Evolutionary conservation across 768 basidiomycete genomes (phyloP).

Genomic region (Lactarius akahatsu): DNA sequence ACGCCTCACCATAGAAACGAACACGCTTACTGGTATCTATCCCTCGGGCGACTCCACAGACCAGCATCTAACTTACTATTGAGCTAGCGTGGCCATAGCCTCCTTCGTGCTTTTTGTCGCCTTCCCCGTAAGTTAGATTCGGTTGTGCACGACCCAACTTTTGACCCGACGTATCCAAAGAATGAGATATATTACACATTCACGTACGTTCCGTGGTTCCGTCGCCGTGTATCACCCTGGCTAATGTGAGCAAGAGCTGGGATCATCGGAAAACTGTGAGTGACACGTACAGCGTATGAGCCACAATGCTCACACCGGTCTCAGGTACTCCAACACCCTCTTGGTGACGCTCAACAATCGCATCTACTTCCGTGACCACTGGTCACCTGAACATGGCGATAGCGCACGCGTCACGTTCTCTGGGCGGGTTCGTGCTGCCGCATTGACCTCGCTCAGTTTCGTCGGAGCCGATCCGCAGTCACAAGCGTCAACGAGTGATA

Average conservation of each 20-base stretch:
- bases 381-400: not conserved
- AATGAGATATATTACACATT: slow-evolving; percentile 16
- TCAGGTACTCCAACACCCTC: slow-evolving; percentile 31
- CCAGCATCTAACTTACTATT: not conserved
- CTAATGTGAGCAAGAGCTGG: slow-evolving; percentile 21
- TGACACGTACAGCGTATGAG: not conserved
- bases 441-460: not conserved
- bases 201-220: slow-evolving; percentile 6
- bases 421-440: not conserved
- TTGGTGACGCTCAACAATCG: slow-evolving; percentile 31
- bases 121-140: slow-evolving; percentile 9
- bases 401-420: not conserved
- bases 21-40: slow-evolving; percentile 25
- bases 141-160: not conserved
- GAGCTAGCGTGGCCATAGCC: slow-evolving; percentile 13
- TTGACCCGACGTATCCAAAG: not conserved
- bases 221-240: not conserved
- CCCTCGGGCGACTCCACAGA: no score
- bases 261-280: slow-evolving; percentile 29
- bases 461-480: not conserved
- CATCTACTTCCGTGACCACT: slow-evolving; percentile 19
- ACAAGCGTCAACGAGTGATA: not conserved
- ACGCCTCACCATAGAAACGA: slow-evolving; percentile 32
- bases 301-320: not conserved
- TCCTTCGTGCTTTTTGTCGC: slow-evolving; percentile 12